Percentiles rank a stretch among this genome's conserved stretches.
phyloP scores from a whole-genome alignment of 495 filamentous ascomycete genomes.

The Xylaria telfairii region DNA sequence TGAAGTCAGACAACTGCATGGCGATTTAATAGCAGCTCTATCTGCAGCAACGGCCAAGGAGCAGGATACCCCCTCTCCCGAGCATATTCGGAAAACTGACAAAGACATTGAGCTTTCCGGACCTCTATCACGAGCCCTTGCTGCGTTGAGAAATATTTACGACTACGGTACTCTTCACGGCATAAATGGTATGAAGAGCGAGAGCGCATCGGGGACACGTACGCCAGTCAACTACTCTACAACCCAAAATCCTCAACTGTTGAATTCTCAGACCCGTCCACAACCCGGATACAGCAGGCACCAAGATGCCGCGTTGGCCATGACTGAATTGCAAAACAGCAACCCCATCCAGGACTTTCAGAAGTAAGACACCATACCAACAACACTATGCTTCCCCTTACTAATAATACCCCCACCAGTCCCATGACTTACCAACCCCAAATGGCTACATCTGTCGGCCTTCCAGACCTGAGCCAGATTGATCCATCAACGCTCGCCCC shows the following conservation, averaged over 20 bases:
- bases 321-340: slow-evolving; percentile 60
- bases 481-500: slow-evolving; percentile 57
- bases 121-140: slow-evolving; percentile 57
- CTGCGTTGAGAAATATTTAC: slow-evolving; percentile 63
- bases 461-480: slow-evolving; percentile 47
- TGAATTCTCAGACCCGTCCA: slow-evolving; percentile 36
- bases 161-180: slow-evolving; percentile 58
- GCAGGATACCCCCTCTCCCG: slow-evolving; percentile 49
- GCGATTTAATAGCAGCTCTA: slow-evolving; percentile 60
- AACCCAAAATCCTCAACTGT: slow-evolving; percentile 27
- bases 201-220: slow-evolving; percentile 48
- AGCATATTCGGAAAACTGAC: slow-evolving; percentile 53
- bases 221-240: slow-evolving; percentile 43
- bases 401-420: slow-evolving; percentile 25
- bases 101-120: slow-evolving; percentile 63
- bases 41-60: slow-evolving; percentile 62
- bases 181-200: slow-evolving; percentile 44
- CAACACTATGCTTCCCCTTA: neutral
- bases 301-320: slow-evolving; percentile 60
- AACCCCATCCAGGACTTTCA: slow-evolving; percentile 47
- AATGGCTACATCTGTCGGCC: slow-evolving; percentile 38
- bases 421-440: slow-evolving; percentile 38
- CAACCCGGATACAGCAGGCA: slow-evolving; percentile 52
- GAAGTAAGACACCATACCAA: slow-evolving; percentile 28
- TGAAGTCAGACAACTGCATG: slow-evolving; percentile 61